Evolutionary conservation across 768 basidiomycete genomes (phyloP), one percentile per base, ranked within the genome.

Genomic region (Pleurotus eryngii): DNA sequence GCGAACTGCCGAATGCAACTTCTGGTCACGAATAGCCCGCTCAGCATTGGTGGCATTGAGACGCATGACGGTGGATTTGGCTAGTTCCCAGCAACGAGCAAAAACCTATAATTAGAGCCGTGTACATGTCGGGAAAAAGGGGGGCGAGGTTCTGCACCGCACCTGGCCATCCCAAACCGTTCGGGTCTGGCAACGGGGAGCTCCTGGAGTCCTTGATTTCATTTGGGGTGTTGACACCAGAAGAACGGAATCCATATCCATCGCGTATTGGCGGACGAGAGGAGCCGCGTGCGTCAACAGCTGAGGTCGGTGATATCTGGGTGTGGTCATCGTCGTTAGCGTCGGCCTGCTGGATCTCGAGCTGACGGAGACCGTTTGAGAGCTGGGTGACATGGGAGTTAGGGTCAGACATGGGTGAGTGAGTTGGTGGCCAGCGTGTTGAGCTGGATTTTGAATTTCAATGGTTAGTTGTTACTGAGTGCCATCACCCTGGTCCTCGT

Each of bases 121-220:
- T 39, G 20, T 42, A 22, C 49, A 17, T 35, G 35, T 54, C 17
- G 24, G 14, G 12, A 24, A 38, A 42, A 54, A 42, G 51, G 15
- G 39, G 26, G 8, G 30, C 30, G 30, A 35, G 51, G 22, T 54
- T 54, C 51, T 53, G 47, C 57, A 48, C 68, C 77, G 61, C 64
- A 89, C 93, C 93, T 70, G 95, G 95, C 94, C 95, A 96, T 5
- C 94, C 95, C 7, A 97, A 81, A 55, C 95, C 95, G 65, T 93
- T 81, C 49, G 81, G 74, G 68, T 84, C 82, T 56, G 80, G 78
- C 38, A 82, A 38, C 18, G 60, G 55, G 27, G 24, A 57, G 35
- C 45, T 53, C 30, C 22, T 26, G 2, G 30, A 35, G 58, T 65
- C 61, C 57, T 71, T 61, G 50, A 61, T 61, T 39, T 68, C 68